phyloP scores from a whole-genome alignment of 2,329 filamentous ascomycete genomes.

The Colletotrichum trifolii region DNA sequence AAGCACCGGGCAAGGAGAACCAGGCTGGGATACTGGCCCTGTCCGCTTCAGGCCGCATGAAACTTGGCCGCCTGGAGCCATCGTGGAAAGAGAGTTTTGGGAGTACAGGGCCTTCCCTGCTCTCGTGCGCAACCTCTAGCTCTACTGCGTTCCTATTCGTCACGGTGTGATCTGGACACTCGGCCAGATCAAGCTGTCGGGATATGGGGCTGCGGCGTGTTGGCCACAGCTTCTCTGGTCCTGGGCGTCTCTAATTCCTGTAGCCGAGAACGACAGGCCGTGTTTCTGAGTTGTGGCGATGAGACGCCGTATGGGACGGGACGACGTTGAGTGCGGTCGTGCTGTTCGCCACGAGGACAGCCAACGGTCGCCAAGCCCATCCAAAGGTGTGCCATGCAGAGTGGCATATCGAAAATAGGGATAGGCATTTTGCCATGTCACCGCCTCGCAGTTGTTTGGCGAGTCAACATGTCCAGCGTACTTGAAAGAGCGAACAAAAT shows the following conservation, averaged over 20 bases:
- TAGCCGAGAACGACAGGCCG: slow-evolving; percentile 6
- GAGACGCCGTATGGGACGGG: slow-evolving; percentile 8
- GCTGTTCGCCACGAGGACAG: not conserved
- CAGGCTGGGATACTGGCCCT: not conserved
- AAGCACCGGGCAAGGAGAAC: not conserved
- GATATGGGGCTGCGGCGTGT: not conserved
- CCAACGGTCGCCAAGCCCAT: too few species aligned
- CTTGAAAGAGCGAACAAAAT: too few species aligned
- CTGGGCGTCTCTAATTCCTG: not conserved
- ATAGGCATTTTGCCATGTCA: too few species aligned
- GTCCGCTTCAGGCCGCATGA: slow-evolving; percentile 19
- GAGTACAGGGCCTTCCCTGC: slow-evolving; percentile 16
- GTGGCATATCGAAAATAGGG: too few species aligned
- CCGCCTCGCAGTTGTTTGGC: too few species aligned
- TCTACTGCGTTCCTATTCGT: slow-evolving; percentile 11
- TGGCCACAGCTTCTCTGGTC: slow-evolving; percentile 3
- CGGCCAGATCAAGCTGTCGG: not conserved
- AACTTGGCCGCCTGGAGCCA: slow-evolving; percentile 31
- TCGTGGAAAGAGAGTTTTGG: slow-evolving; percentile 26
- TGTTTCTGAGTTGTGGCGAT: slow-evolving; percentile 18
- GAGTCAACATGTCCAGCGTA: too few species aligned
- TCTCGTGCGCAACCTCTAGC: not conserved
- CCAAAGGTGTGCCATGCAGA: too few species aligned
- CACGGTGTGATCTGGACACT: not conserved
- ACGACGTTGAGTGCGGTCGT: slow-evolving; percentile 4